Percentiles rank a stretch among this genome's conserved stretches.
These are phyloP conservation scores for Xylaria curta DNA, from an alignment of 495 filamentous ascomycete species.

Conservation along the genomic window DNA sequence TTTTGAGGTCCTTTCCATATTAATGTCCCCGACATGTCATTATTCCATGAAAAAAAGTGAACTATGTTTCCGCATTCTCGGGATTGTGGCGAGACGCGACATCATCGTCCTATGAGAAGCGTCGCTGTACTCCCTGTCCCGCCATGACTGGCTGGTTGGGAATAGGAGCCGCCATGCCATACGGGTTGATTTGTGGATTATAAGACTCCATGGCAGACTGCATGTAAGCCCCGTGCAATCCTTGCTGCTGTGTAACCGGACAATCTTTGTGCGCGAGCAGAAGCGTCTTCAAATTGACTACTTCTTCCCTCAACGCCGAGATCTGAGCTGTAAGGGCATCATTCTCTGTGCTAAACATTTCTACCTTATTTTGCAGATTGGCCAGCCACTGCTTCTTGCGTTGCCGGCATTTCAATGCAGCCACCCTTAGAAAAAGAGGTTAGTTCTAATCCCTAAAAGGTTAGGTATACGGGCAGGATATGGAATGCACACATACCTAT, in stretches of 20 bases:
- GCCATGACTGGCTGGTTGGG: constrained; percentile 62
- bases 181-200: constrained; percentile 71
- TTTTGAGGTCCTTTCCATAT: constrained; percentile 9
- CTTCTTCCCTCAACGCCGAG: constrained; percentile 81
- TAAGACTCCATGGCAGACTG: constrained; percentile 55
- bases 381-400: constrained; percentile 99
- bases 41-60: not conserved
- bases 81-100: constrained; percentile 20
- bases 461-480: not conserved
- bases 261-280: constrained; percentile 97
- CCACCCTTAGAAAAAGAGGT: constrained; percentile 70
- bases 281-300: constrained; percentile 93
- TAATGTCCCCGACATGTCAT: not conserved
- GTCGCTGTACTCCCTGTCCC: constrained; percentile 57
- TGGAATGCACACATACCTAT: constrained; percentile 70
- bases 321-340: constrained; percentile 86
- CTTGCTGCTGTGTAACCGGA: constrained; percentile 87
- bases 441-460: constrained; percentile 31
- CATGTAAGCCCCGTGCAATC: constrained; percentile 73
- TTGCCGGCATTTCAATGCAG: constrained; percentile 95
- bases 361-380: constrained; percentile 93
- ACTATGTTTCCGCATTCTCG: not conserved
- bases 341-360: constrained; percentile 89
- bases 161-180: constrained; percentile 68
- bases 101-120: constrained; percentile 52